These are phyloP conservation scores for Pestalotiopsis sp. DNA, from an alignment of 2,329 filamentous ascomycete species.

Conservation along the genomic window DNA sequence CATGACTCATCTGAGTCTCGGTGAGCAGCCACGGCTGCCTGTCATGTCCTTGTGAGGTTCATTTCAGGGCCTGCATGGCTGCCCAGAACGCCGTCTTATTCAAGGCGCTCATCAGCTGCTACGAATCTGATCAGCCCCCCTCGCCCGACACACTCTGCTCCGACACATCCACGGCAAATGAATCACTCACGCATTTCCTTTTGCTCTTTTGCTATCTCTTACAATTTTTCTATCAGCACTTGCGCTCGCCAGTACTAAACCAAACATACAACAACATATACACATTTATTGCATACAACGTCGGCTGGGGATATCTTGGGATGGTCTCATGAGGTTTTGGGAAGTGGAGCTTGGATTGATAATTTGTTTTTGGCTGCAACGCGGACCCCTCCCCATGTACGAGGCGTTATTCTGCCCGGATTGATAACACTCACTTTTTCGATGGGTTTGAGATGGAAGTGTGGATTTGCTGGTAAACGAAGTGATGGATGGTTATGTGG, in stretches of 20 bases:
- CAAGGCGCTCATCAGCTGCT: neutral
- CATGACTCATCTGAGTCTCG: neutral
- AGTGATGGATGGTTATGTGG: neutral
- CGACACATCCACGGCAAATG: conserved; percentile 7
- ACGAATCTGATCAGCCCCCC: neutral
- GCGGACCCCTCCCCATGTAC: conserved; percentile 1
- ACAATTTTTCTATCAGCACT: neutral
- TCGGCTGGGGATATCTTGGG: neutral
- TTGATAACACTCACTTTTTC: conserved; percentile 6
- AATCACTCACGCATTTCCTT: conserved; percentile 10
- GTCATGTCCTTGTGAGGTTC: neutral
- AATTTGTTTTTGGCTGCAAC: neutral
- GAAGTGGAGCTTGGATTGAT: neutral
- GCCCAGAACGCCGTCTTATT: neutral
- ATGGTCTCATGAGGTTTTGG: neutral
- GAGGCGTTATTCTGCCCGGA: neutral
- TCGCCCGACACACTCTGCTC: neutral
- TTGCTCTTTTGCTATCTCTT: neutral
- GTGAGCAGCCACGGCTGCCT: neutral
- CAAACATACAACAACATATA: conserved; percentile 15
- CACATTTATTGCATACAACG: conserved; percentile 7
- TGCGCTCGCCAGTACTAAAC: conserved; percentile 6
- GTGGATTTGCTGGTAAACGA: neutral
- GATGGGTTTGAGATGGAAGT: neutral
- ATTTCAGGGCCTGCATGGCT: neutral